Base-by-base conservation (phyloP, 108 stramenopile genomes). In the Ochromonas danica region DNA sequence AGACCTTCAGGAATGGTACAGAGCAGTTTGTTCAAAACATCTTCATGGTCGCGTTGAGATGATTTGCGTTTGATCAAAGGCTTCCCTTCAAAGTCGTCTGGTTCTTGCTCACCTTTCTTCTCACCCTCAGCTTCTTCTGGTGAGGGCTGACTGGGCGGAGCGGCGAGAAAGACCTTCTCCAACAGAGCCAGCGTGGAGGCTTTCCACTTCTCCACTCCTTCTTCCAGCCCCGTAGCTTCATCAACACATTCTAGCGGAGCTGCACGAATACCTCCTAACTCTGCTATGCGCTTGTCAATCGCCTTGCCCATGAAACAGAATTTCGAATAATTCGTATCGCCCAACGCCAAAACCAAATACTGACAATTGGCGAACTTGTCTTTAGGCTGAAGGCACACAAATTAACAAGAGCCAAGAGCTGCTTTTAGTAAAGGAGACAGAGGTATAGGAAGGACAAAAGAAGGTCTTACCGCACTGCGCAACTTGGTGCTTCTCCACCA, bases 141-240 rank as follows among this genome's bases (percentile, higher is more conserved):
- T 41, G 14, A 28, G 3, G 3, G 6, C 30, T 6, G 17, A 3
- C 3, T 33, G 40, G 72, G 51, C 17, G 72, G 51, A 6, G 51
- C 72, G 38, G 17, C 6, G 40, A 33, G 31, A 39, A 17, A 36
- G 36, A 75, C 3, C 1, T 1, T 35, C 0, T 6, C 40, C 1
- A 85, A 17, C 3, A 80, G 40, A 0, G 35, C 14, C 42, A 39
- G 51, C 14, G 93, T 72, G 27, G 43, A 72, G 27, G 28, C 63
- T 3, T 61, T 77, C 93, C 92, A 96, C 1, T 88, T 90, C 62
- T 96, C 93, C 31, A 96, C 95, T 6, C 87, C 87, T 14, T 90
- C 88, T 67, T 94, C 93, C 62, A 96, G 81, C 0, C 93, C 93
- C 1, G 90, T 91, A 0, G 88, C 94, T 85, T 96, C 95, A 84